These are phyloP conservation scores for Dacryopinax spathularia DNA, from an alignment of 768 basidiomycete species.

Conservation along the genomic window DNA sequence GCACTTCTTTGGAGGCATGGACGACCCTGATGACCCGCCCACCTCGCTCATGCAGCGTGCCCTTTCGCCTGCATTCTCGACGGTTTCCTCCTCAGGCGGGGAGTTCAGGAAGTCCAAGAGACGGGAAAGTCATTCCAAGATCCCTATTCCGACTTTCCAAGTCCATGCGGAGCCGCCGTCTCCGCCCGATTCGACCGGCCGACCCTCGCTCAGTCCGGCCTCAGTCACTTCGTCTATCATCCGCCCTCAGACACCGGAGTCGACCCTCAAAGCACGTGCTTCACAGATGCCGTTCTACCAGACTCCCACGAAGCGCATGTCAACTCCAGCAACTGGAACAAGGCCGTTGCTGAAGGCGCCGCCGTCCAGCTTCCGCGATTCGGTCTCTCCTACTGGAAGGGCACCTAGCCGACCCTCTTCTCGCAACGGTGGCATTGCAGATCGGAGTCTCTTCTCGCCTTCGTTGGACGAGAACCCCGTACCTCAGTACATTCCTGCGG, in stretches of 20 bases:
- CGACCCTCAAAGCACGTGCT: slow-evolving; percentile 41
- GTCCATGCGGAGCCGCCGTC: background rate
- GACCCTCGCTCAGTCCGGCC: background rate
- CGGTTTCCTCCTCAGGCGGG: background rate
- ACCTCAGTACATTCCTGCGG: slow-evolving; percentile 51
- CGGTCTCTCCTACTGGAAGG: slow-evolving; percentile 22
- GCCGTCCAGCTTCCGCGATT: slow-evolving; percentile 32
- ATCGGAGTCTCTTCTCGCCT: slow-evolving; percentile 34
- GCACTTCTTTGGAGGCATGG: slow-evolving; percentile 29
- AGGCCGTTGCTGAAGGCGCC: background rate
- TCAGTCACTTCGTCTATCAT: slow-evolving; percentile 31
- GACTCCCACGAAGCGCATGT: slow-evolving; percentile 19
- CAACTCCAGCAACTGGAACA: background rate
- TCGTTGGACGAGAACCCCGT: slow-evolving; percentile 37
- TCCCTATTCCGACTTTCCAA: background rate
- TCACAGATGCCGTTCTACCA: slow-evolving; percentile 45
- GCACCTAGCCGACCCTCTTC: slow-evolving; percentile 7
- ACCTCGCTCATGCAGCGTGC: slow-evolving; percentile 42
- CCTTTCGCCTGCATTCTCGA: slow-evolving; percentile 44
- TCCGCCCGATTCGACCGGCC: background rate
- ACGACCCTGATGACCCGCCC: slow-evolving; percentile 30
- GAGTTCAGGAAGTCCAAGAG: background rate
- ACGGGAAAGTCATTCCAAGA: background rate
- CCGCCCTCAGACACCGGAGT: slow-evolving; percentile 59
- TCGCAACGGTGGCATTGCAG: background rate